Percentiles rank a stretch among this genome's conserved stretches.
Conservation (phyloP, 1,284 basidiomycete species). For the Tausonia pullulans region DNA sequence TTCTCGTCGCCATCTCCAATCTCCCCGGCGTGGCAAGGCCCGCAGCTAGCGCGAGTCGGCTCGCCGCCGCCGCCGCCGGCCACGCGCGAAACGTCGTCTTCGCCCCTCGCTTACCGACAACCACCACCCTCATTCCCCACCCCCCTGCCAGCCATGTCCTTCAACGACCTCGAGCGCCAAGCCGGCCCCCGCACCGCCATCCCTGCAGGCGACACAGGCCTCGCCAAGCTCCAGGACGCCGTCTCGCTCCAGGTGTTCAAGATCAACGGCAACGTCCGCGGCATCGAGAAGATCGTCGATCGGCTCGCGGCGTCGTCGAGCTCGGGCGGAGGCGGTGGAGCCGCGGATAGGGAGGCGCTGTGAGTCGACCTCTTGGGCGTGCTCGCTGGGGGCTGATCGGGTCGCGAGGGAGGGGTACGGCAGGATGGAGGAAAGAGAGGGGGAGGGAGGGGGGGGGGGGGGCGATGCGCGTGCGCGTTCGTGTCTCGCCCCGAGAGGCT, state of each 20-base stretch:
- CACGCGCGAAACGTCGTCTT: no score
- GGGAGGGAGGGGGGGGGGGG: no score
- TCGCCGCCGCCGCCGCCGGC: no score
- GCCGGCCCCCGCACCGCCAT: neutral
- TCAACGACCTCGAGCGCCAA: constrained; percentile 39
- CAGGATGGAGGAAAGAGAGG: no score
- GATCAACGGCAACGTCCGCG: constrained; percentile 94
- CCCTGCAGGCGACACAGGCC: neutral
- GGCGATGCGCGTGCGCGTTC: no score
- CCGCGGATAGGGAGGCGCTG: constrained; percentile 59
- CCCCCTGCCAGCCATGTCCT: constrained; percentile 32
- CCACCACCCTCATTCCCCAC: no score
- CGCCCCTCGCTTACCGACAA: no score
- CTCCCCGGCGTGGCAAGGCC: no score
- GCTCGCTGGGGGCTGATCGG: neutral
- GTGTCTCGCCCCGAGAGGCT: no score
- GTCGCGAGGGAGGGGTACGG: neutral
- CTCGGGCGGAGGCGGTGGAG: constrained; percentile 32
- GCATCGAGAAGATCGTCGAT: constrained; percentile 83
- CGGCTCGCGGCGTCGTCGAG: constrained; percentile 46
- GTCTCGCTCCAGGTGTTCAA: constrained; percentile 95
- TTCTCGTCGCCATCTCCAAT: no score
- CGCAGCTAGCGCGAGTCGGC: no score
- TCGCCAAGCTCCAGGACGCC: constrained; percentile 56
- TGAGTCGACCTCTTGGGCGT: constrained; percentile 36